Conservation (phyloP, 441 rosid species). For the Macaranga tanarius region DNA sequence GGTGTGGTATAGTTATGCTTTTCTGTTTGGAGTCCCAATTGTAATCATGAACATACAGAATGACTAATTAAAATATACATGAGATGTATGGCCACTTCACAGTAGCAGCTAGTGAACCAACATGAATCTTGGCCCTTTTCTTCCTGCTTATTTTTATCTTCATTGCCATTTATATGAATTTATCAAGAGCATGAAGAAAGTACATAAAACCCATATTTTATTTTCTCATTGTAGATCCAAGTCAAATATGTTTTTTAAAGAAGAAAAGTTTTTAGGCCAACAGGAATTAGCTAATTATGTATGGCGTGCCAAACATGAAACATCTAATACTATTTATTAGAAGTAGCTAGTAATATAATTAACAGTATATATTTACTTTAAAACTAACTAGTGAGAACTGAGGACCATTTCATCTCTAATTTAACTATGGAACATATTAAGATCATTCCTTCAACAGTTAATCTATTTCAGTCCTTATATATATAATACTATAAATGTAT, state of each 20-base stretch:
- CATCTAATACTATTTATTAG: not conserved
- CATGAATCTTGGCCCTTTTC: constrained; percentile 2
- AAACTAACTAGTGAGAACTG: not conserved
- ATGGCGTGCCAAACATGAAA: too few species aligned
- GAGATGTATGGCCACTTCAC: not conserved
- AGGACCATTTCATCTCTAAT: not conserved
- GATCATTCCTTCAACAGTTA: not conserved
- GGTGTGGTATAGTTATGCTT: too few species aligned
- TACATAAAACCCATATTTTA: not conserved
- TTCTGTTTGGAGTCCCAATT: not conserved
- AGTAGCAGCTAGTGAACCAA: too few species aligned
- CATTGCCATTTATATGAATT: not conserved
- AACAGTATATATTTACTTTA: not conserved
- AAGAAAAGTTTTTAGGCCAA: not conserved
- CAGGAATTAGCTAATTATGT: not conserved
- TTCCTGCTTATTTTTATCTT: not conserved
- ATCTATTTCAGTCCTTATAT: too few species aligned
- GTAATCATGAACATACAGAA: not conserved
- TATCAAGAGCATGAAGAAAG: not conserved
- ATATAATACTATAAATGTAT: too few species aligned
- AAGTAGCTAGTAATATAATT: not conserved
- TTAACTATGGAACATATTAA: not conserved
- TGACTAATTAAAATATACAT: not conserved
- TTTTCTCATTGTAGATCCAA: constrained; percentile 2
- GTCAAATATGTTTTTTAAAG: not conserved